Evolutionary conservation across 495 filamentous ascomycete species (phyloP), one percentile per base, ranked within the genome.

Genomic region (Xylaria longipes): DNA sequence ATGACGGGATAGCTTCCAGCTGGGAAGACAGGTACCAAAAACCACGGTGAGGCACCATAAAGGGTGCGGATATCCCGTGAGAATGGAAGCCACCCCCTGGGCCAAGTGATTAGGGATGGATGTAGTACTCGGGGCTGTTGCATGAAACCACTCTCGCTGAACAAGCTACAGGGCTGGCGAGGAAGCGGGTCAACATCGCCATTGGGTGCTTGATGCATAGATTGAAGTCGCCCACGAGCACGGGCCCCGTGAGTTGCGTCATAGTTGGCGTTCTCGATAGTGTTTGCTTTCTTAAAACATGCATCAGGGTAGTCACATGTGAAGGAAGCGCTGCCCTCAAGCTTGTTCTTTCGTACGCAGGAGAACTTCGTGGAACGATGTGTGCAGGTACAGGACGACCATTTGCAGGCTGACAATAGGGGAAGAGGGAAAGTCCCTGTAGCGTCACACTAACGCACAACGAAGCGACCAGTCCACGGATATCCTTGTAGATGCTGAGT

Each of bases 401-500:
- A 72, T 71, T 69, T 50, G 72, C 70, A 71, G 72, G 69, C 70
- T 65, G 50, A 75, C 75, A 76, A 81, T 72, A 79, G 77, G 77
- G 78, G 79, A 74, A 77, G 67, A 62, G 54, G 73, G 67, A 72
- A 74, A 70, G 60, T 69, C 71, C 71, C 64, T 71, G 74, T 74
- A 74, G 78, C 64, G 73, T 75, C 70, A 69, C 72, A 77, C 66
- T 71, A 56, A 70, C 46, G 58, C 68, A 54, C 17, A 43, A 72
- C 48, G 73, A 73, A 63, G 71, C 74, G 70, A 76, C 56, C 54
- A 69, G 45, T 75, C 76, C 76, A 73, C 71, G 68, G 71, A 67
- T 74, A 84, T 78, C 83, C 83, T 77, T 83, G 83, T 74, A 74
- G 74, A 64, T 64, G 71, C 33, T 73, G 71, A 80, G 76, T 79